Evolutionary conservation across 306 rosid genomes (phyloP).

Genomic region (Trifolium fragiferum): DNA sequence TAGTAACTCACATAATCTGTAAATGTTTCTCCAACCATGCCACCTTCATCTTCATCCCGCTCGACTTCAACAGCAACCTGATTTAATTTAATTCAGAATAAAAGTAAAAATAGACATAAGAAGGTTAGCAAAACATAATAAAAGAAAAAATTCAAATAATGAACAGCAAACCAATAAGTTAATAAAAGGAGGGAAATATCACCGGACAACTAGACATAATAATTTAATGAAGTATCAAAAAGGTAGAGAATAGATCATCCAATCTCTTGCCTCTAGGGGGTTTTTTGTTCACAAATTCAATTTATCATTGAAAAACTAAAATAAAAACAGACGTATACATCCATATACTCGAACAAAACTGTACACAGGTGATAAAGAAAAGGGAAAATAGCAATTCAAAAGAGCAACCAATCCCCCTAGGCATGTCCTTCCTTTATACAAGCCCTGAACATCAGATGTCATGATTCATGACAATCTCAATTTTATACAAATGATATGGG

Average conservation of each 20-base stretch:
- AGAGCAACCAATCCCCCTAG: conserved; percentile 23
- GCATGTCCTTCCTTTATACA: conserved; percentile 12
- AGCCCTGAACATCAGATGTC: conserved; percentile 3
- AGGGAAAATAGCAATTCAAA: not conserved
- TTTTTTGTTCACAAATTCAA: conserved; percentile 17
- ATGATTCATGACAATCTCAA: conserved; percentile 24
- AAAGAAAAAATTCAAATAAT: conserved; percentile 8
- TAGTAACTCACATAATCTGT: conserved; percentile 87
- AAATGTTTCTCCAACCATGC: conserved; percentile 91
- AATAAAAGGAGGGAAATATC: conserved; percentile 34
- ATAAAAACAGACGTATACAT: not conserved
- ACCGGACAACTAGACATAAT: conserved; percentile 16
- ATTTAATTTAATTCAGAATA: conserved; percentile 39
- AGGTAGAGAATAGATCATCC: conserved; percentile 4
- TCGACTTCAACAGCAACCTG: conserved; percentile 98
- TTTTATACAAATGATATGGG: not conserved
- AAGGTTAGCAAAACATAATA: conserved; percentile 24
- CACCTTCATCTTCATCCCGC: conserved; percentile 99
- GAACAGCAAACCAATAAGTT: conserved; percentile 6
- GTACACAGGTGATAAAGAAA: not conserved
- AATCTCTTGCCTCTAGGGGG: not conserved
- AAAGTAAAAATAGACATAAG: conserved; percentile 16
- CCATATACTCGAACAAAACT: not conserved
- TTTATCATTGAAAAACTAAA: conserved; percentile 8
- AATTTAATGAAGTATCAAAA: conserved; percentile 1